A percentile compares a stretch with the other conserved stretches of the same genome.
These are phyloP conservation scores for Entonaema liquescens DNA, from an alignment of 495 filamentous ascomycete species.

Conservation along the genomic window DNA sequence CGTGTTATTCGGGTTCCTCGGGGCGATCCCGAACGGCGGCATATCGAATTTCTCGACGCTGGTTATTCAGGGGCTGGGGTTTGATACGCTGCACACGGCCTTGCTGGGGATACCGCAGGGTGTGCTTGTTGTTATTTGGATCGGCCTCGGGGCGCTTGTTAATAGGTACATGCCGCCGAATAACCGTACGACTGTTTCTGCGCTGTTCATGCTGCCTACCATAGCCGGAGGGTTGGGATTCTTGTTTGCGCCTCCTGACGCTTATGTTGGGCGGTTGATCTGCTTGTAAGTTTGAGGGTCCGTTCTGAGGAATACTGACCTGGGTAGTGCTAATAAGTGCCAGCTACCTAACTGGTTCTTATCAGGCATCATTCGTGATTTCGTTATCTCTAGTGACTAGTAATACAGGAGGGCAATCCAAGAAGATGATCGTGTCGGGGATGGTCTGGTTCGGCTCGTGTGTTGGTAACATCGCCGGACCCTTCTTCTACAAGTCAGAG, in stretches of 20 bases:
- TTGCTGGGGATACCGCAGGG: constrained; percentile 12
- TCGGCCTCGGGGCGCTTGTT: not conserved
- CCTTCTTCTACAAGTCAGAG: constrained; percentile 12
- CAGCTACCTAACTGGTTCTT: constrained; percentile 4
- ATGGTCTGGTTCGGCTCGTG: constrained; percentile 18
- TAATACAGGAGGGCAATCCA: constrained; percentile 14
- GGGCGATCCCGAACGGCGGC: constrained; percentile 10
- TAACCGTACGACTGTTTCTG: constrained; percentile 11
- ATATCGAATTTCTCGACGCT: constrained; percentile 9
- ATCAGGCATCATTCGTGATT: constrained; percentile 15
- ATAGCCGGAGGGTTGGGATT: constrained; percentile 13
- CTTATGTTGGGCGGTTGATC: not conserved
- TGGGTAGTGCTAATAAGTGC: not conserved
- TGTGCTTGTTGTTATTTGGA: not conserved
- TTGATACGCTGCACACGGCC: constrained; percentile 7
- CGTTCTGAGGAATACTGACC: not conserved
- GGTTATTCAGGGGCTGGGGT: constrained; percentile 19
- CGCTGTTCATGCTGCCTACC: constrained; percentile 16
- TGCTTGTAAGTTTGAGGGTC: not conserved
- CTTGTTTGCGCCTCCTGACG: not conserved
- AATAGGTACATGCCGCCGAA: constrained; percentile 12
- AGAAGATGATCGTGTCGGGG: constrained; percentile 19
- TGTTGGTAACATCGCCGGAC: constrained; percentile 7
- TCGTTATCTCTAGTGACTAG: constrained; percentile 13
- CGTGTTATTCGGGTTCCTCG: constrained; percentile 9